phyloP scores from a whole-genome alignment of 495 filamentous ascomycete species.

The Polyplosphaeria fusca region DNA sequence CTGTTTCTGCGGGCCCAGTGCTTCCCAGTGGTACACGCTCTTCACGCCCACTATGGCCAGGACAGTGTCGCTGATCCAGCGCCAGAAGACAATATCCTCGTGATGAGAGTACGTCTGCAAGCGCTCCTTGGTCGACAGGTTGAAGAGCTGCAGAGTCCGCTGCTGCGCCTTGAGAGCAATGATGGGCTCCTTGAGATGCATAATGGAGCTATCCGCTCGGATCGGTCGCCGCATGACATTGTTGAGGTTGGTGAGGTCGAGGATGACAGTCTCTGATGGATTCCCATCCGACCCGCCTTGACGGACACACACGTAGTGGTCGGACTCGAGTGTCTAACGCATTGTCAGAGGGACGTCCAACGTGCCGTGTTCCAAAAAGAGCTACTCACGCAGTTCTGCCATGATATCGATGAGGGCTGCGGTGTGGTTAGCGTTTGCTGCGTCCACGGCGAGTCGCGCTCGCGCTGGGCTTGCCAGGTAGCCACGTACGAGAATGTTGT shows the following conservation, averaged over 20 bases:
- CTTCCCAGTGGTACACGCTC: conserved; percentile 95
- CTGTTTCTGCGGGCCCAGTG: conserved; percentile 76
- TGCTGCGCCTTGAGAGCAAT: conserved; percentile 92
- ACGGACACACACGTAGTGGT: conserved; percentile 89
- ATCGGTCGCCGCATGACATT: conserved; percentile 89
- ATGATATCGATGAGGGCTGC: conserved; percentile 81
- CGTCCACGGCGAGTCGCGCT: conserved; percentile 30
- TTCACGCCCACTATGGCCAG: conserved; percentile 87
- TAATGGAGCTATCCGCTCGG: conserved; percentile 99
- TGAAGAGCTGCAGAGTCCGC: conserved; percentile 95
- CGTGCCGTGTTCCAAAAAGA: neutral
- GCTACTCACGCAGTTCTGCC: conserved; percentile 87
- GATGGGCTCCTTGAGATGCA: conserved; percentile 95
- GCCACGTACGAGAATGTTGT: conserved; percentile 75
- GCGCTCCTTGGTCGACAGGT: conserved; percentile 83
- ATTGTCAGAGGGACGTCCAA: conserved; percentile 13
- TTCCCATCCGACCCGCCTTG: conserved; percentile 74
- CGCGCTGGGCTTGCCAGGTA: conserved; percentile 3
- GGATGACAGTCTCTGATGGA: conserved; percentile 89
- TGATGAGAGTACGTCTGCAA: conserved; percentile 92
- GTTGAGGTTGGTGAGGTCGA: conserved; percentile 93
- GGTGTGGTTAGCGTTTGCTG: conserved; percentile 1
- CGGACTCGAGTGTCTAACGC: conserved; percentile 91
- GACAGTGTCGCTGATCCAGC: conserved; percentile 88
- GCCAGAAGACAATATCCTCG: conserved; percentile 98